Evolutionary conservation across 352 stramenopile genomes (phyloP), one percentile per base, ranked within the genome.

Genomic region (Proteromonas lacertae): DNA sequence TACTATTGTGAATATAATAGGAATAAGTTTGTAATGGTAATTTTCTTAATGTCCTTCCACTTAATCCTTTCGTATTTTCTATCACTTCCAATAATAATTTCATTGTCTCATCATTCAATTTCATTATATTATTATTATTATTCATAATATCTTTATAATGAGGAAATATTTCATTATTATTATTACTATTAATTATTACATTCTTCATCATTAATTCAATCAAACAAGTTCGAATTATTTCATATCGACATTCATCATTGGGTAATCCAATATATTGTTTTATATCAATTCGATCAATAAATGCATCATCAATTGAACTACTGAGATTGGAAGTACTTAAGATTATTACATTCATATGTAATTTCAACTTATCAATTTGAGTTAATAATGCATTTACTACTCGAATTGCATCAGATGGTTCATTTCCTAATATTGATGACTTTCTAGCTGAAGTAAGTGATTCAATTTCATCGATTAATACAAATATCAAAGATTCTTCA

Each of bases 281-380:
- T 38, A 83, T 72, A 32, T 83, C 69, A 8, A 69, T 63, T 23
- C 69, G 55, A 34, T 83, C 69, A 9, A 83, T 48, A 41, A 83
- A 83, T 0, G 69, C 69, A 2, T 69, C 50, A 32, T 83, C 69
- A 20, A 83, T 75, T 4, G 64, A 62, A 35, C 70, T 56, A 0
- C 65, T 74, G 38, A 83, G 71, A 37, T 81, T 83, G 21, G 62
- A 77, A 0, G 69, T 81, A 2, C 68, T 76, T 9, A 83, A 52
- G 8, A 83, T 43, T 14, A 83, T 45, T 18, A 83, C 68, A 36
- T 82, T 80, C 0, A 53, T 38, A 29, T 58, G 49, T 6, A 53
- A 46, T 50, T 68, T 63, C 21, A 83, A 47, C n/a, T 13, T 4
- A 25, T 35, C 61, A 42, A 52, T 70, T 12, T 78, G 66, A 2